These are phyloP conservation scores for Scheffersomyces stipitis DNA, from an alignment of 805 yeast genomes.

Conservation along the genomic window DNA sequence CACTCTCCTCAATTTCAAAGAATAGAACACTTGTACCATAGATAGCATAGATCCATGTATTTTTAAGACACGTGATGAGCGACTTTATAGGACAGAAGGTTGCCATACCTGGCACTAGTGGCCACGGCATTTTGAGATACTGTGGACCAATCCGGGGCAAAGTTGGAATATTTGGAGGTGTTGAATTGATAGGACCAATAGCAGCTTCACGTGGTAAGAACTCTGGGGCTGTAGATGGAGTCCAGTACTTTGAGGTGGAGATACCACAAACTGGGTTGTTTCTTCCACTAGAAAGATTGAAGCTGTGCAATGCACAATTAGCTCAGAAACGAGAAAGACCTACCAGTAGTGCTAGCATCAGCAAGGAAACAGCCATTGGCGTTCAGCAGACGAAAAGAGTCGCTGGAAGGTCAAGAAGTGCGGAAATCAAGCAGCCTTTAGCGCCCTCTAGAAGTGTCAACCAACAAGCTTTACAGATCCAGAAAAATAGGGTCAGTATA, in stretches of 20 bases:
- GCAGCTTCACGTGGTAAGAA: conserved; percentile 72
- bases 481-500: not conserved
- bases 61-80: no score
- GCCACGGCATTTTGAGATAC: conserved; percentile 63
- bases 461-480: not conserved
- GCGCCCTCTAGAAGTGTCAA: not conserved
- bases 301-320: conserved; percentile 33
- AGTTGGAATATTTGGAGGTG: conserved; percentile 78
- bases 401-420: not conserved
- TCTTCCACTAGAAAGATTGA: conserved; percentile 52
- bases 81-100: conserved; percentile 36
- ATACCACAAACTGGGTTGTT: conserved; percentile 74
- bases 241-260: conserved; percentile 63
- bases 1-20: no score
- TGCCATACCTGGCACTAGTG: conserved; percentile 66
- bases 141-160: conserved; percentile 74
- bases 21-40: no score
- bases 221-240: conserved; percentile 77
- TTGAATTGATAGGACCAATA: conserved; percentile 70
- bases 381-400: not conserved
- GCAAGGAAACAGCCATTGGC: not conserved
- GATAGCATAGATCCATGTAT: no score
- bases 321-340: not conserved
- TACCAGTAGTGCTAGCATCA: not conserved
- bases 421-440: not conserved